phyloP scores from a whole-genome alignment of 805 yeast species.

The Hanseniaspora vineae region DNA sequence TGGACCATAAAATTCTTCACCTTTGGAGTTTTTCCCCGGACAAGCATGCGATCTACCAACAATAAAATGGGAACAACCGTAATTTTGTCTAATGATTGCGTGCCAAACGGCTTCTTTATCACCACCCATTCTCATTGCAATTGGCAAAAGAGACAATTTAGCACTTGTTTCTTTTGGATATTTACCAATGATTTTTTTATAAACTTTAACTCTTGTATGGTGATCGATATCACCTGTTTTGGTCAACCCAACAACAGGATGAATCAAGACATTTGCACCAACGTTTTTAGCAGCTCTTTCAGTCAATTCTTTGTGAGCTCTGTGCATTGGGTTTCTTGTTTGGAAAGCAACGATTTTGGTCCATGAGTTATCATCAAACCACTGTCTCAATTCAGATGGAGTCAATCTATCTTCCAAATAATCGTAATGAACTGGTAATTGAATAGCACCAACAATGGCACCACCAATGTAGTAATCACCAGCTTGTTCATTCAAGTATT shows the following conservation, averaged over 20 bases:
- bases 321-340: conserved; percentile 97
- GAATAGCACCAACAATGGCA: conserved; percentile 58
- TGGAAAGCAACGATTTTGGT: conserved; percentile 88
- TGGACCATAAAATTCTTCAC: conserved; percentile 92
- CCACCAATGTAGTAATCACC: conserved; percentile 89
- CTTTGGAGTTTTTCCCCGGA: conserved; percentile 79
- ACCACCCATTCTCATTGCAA: conserved; percentile 99
- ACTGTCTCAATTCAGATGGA: conserved; percentile 80
- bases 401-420: conserved; percentile 79
- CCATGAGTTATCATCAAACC: conserved; percentile 70
- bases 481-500: conserved; percentile 56
- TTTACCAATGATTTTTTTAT: conserved; percentile 81
- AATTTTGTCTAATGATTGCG: conserved; percentile 90
- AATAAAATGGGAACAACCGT: conserved; percentile 93
- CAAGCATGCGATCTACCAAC: conserved; percentile 99
- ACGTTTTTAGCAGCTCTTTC: conserved; percentile 93
- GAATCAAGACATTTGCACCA: conserved; percentile 77
- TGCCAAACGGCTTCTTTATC: conserved; percentile 98
- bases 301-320: conserved; percentile 94
- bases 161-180: conserved; percentile 87
- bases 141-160: conserved; percentile 70
- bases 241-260: conserved; percentile 94
- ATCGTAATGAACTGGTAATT: conserved; percentile 79
- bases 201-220: conserved; percentile 92
- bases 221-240: conserved; percentile 98